Conservation (phyloP, 2,329 filamentous ascomycete genomes). For the Salinomyces thailandicus region DNA sequence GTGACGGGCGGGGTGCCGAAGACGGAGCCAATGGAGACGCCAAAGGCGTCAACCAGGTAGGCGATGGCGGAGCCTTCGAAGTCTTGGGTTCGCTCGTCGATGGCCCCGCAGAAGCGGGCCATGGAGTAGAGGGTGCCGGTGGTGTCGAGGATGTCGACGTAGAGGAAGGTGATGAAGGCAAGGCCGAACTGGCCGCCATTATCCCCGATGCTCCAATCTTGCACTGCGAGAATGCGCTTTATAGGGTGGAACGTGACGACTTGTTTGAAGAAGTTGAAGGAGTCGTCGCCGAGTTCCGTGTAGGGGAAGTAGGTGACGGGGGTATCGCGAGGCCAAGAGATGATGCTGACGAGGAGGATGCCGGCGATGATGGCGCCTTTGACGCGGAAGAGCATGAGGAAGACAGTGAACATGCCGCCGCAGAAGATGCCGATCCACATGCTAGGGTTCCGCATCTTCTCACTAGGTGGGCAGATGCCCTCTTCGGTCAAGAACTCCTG, state of each 20-base stretch:
- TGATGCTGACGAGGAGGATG: constrained; percentile 41
- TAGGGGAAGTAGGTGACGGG: constrained; percentile 73
- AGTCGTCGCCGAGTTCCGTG: constrained; percentile 54
- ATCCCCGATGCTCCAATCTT: constrained; percentile 60
- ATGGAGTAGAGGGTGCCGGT: constrained; percentile 84
- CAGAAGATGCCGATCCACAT: constrained; percentile 88
- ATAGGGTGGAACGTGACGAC: constrained; percentile 80
- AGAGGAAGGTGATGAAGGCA: constrained; percentile 78
- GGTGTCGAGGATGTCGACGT: constrained; percentile 80
- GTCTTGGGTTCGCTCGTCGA: constrained; percentile 73
- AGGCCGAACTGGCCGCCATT: constrained; percentile 69
- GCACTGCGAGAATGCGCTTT: constrained; percentile 54
- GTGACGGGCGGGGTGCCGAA: constrained; percentile 73
- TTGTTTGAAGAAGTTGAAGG: constrained; percentile 79
- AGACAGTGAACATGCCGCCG: constrained; percentile 66
- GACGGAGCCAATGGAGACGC: constrained; percentile 69
- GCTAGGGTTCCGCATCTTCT: constrained; percentile 72
- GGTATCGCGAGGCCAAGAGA: constrained; percentile 75
- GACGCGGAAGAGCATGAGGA: constrained; percentile 76
- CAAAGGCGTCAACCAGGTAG: constrained; percentile 72
- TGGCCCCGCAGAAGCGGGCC: constrained; percentile 70
- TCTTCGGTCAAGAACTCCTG: constrained; percentile 35
- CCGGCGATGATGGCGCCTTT: constrained; percentile 74
- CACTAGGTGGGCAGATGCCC: constrained; percentile 51
- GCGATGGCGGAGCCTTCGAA: constrained; percentile 78